Percentiles rank a stretch among this genome's conserved stretches.
Evolutionary conservation across 2,329 filamentous ascomycete genomes (phyloP).

Genomic region (Beauveria sp.): DNA sequence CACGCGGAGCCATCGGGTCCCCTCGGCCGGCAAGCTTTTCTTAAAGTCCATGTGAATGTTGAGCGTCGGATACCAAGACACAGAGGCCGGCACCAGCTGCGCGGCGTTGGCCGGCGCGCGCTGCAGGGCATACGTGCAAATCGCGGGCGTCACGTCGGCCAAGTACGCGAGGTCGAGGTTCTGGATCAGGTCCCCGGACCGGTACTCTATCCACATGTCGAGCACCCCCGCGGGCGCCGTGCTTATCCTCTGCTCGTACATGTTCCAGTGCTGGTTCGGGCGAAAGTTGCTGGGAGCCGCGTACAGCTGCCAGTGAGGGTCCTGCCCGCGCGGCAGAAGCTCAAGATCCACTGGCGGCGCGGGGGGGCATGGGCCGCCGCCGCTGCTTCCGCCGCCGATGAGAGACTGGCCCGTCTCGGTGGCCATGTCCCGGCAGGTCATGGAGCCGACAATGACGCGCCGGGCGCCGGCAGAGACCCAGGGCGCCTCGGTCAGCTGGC

Average conservation of each 20-base stretch:
- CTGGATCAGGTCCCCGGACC: background rate
- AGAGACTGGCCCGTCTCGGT: constrained; percentile 25
- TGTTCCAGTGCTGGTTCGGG: constrained; percentile 21
- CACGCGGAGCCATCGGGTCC: constrained; percentile 65
- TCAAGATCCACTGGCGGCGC: constrained; percentile 20
- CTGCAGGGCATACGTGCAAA: background rate
- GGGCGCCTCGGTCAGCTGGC: constrained; percentile 24
- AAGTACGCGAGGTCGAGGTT: constrained; percentile 4
- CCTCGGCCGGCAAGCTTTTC: constrained; percentile 57
- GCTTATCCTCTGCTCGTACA: constrained; percentile 20
- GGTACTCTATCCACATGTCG: constrained; percentile 16
- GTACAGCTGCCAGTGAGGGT: constrained; percentile 22
- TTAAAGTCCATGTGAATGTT: constrained; percentile 71
- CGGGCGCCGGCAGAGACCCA: constrained; percentile 28
- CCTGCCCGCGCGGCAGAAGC: constrained; percentile 17
- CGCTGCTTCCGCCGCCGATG: constrained; percentile 13
- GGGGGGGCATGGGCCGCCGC: constrained; percentile 9
- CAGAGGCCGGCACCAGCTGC: background rate
- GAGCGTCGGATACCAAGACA: constrained; percentile 70
- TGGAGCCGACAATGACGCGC: constrained; percentile 28
- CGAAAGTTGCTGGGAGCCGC: constrained; percentile 4
- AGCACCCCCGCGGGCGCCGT: constrained; percentile 13
- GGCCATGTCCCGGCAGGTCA: constrained; percentile 30
- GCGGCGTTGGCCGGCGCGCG: background rate
- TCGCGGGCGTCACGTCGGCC: constrained; percentile 1